These are phyloP conservation scores for Arachis hypogaea DNA, from an alignment of 306 rosid genomes.

Conservation along the genomic window DNA sequence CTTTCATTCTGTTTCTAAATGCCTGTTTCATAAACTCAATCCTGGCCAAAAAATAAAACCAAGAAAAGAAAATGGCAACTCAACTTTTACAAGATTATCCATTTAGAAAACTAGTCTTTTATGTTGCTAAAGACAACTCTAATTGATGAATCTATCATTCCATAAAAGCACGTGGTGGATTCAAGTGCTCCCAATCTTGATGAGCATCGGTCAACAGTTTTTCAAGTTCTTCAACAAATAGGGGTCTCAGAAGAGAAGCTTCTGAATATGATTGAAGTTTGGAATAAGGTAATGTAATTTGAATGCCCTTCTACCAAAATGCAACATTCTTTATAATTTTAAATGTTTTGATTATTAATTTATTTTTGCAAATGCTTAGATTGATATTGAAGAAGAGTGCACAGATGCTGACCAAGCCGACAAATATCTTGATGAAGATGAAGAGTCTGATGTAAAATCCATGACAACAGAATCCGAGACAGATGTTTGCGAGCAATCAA, in stretches of 20 bases:
- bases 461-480: conserved; percentile 29
- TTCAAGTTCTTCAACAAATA: conserved; percentile 83
- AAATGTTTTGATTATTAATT: not conserved
- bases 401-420: conserved; percentile 47
- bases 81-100: not conserved
- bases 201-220: conserved; percentile 86
- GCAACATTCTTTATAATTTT: not conserved
- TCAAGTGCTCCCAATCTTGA: conserved; percentile 92
- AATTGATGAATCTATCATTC: conserved; percentile 37
- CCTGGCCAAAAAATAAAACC: not conserved
- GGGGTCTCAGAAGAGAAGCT: conserved; percentile 83
- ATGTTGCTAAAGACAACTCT: conserved; percentile 4
- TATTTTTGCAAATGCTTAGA: conserved; percentile 52
- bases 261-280: conserved; percentile 90
- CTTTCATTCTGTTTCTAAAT: conserved; percentile 18
- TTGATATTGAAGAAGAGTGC: conserved; percentile 67
- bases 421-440: conserved; percentile 49
- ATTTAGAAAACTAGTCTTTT: conserved; percentile 26
- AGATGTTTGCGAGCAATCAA: conserved; percentile 35
- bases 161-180: conserved; percentile 87
- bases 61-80: not conserved
- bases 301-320: conserved; percentile 15
- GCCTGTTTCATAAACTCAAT: conserved; percentile 8
- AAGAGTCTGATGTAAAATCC: conserved; percentile 35
- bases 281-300: conserved; percentile 78